Base-by-base conservation (phyloP, 495 filamentous ascomycete species). In the Penicillium tannophilum region DNA sequence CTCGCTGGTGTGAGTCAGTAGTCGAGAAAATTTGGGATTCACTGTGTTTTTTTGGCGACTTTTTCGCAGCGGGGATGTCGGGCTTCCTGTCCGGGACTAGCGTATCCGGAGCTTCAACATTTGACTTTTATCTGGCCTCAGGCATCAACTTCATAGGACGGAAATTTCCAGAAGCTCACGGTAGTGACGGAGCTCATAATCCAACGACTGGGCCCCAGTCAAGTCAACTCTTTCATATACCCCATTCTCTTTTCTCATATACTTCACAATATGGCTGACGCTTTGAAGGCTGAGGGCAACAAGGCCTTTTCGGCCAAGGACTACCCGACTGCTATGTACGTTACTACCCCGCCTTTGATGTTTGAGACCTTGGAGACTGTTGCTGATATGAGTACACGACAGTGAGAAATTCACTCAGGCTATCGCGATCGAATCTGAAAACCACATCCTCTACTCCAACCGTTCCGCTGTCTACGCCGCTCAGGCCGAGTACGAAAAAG, bases 371-470 rank as follows among this genome's bases (percentile, higher is more conserved):
- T 36, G 31, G 46, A 49, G 26, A 50, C 33, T 43, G 36, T 57
- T 72, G 56, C 68, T 52, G 52, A 50, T 41, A 28, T 23, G 20
- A 50, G 43, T 16, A 16, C 14, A 64, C 20, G 45, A 48, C 50
- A 97, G 92, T 71, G 89, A 92, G 56, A 93, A 96, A 69, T 98
- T 98, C 78, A 87, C 92, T 51, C 79, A 97, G 78, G 94, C 95
- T 46, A 96, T 98, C 67, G 87, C 84, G n/a, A 75, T 96, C 63
- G 90, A 96, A 48, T 85, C 94, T 20, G 71, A 71, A 58, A 98
- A 98, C 74, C 94, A 98, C 75, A 90, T 98, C 58, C 87, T 98
- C 52, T 98, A 94, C 82, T 97, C 93, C 64, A 98, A 98, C 76
- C 88, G 94, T 56, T 98, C 95, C 9, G 94, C 91, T 51, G 92